Evolutionary conservation across 148 eudicot species (phyloP).

Genomic region (Silene uniflora): DNA sequence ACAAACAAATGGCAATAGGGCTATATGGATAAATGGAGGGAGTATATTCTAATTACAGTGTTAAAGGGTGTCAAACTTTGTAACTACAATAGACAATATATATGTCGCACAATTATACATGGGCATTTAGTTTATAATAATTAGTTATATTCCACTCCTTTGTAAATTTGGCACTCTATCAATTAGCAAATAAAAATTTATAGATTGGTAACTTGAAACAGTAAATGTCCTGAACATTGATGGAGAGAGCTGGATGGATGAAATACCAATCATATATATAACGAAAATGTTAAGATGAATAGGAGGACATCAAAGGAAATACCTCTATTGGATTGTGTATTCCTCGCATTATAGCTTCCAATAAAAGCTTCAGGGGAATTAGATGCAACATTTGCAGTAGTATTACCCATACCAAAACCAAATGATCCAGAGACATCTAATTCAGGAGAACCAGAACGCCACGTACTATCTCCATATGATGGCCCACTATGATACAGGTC

Average conservation of each 20-base stretch:
- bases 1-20: too few species aligned
- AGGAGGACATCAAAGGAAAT: constrained; percentile 10
- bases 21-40: too few species aligned
- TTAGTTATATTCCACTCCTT: background rate
- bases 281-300: background rate
- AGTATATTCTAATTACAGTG: too few species aligned
- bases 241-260: background rate
- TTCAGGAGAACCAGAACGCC: constrained; percentile 61
- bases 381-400: constrained; percentile 38
- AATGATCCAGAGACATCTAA: constrained; percentile 56
- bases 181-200: background rate
- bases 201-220: background rate
- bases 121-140: too few species aligned
- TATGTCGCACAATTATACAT: background rate
- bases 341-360: constrained; percentile 52
- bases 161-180: background rate
- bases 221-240: background rate
- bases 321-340: constrained; percentile 78
- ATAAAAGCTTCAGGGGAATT: constrained; percentile 60
- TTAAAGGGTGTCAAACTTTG: too few species aligned
- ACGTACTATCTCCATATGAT: constrained; percentile 54
- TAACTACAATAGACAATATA: too few species aligned
- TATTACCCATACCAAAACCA: constrained; percentile 56
- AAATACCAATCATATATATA: background rate
- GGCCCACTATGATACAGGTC: constrained; percentile 48